Percentiles rank a stretch among this genome's conserved stretches.
phyloP scores from a whole-genome alignment of 371 early-diverging fungal species.

The Lichtheimia ramosa region DNA sequence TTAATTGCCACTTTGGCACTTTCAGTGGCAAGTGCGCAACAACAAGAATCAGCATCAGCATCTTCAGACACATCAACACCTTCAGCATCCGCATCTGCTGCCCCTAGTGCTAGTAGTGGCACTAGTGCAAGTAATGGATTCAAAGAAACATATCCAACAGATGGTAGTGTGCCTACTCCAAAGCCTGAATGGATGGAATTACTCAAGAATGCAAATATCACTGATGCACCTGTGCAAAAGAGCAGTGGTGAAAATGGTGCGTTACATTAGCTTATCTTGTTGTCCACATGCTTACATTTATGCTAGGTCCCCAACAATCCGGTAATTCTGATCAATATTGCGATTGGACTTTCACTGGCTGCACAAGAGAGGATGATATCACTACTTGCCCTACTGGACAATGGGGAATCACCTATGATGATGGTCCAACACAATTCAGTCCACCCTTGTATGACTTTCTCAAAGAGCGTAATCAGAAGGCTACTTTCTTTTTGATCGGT shows the following conservation, averaged over 20 bases:
- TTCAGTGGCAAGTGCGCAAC: constrained; percentile 18
- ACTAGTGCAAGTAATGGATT: constrained; percentile 13
- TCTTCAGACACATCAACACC: constrained; percentile 15
- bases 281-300: not conserved
- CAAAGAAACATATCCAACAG: constrained; percentile 35
- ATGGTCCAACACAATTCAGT: constrained; percentile 60
- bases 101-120: not conserved
- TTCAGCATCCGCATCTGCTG: constrained; percentile 9
- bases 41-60: constrained; percentile 9
- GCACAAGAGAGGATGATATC: constrained; percentile 47
- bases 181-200: constrained; percentile 53
- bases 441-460: constrained; percentile 53
- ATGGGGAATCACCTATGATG: constrained; percentile 64
- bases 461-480: constrained; percentile 51
- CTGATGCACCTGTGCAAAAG: constrained; percentile 42
- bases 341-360: constrained; percentile 59
- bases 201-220: constrained; percentile 32
- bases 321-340: constrained; percentile 42
- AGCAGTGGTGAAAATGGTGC: constrained; percentile 21
- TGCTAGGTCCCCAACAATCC: constrained; percentile 20
- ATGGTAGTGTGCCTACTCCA: constrained; percentile 37
- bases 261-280: not conserved
- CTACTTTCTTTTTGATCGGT: constrained; percentile 69
- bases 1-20: constrained; percentile 16
- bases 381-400: constrained; percentile 54